A percentile compares a stretch with the other conserved stretches of the same genome.
Evolutionary conservation across 2,329 filamentous ascomycete species (phyloP).

Genomic region (Penicillium paneum): DNA sequence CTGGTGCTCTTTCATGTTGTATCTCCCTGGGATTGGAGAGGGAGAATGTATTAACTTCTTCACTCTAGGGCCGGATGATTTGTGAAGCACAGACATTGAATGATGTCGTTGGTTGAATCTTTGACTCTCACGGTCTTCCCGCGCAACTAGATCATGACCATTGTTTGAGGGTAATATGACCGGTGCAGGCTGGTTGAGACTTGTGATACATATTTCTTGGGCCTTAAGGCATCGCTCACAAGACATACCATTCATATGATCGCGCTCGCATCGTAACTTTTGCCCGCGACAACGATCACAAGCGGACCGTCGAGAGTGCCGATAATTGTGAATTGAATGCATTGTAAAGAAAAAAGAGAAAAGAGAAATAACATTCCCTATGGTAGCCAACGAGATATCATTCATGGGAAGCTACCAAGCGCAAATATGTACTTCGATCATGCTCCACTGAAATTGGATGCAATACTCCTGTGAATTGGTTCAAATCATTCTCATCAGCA

Average conservation of each 20-base stretch:
- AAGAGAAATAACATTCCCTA: not conserved
- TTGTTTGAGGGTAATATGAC: conserved; percentile 3
- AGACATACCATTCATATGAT: conserved; percentile 19
- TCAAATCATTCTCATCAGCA: not conserved
- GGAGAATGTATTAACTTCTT: conserved; percentile 2
- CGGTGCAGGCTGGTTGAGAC: conserved; percentile 13
- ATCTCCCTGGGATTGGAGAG: not conserved
- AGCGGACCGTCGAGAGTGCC: conserved; percentile 24
- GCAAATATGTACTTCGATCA: conserved; percentile 2
- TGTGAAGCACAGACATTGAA: conserved; percentile 15
- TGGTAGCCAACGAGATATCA: not conserved
- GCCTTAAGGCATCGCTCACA: conserved; percentile 26
- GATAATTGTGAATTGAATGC: conserved; percentile 19
- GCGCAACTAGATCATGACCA: not conserved
- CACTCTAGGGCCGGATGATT: conserved; percentile 8
- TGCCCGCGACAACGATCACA: conserved; percentile 26
- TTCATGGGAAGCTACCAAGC: not conserved
- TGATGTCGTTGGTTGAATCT: not conserved
- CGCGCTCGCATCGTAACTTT: conserved; percentile 24
- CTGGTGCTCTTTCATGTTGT: not conserved
- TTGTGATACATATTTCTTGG: conserved; percentile 23
- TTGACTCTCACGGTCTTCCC: not conserved
- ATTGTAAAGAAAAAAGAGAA: not conserved
- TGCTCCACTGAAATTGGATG: not conserved
- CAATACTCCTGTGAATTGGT: not conserved